Base-by-base conservation (phyloP, 2,329 filamentous ascomycete species). In the Coniochaeta sp. region DNA sequence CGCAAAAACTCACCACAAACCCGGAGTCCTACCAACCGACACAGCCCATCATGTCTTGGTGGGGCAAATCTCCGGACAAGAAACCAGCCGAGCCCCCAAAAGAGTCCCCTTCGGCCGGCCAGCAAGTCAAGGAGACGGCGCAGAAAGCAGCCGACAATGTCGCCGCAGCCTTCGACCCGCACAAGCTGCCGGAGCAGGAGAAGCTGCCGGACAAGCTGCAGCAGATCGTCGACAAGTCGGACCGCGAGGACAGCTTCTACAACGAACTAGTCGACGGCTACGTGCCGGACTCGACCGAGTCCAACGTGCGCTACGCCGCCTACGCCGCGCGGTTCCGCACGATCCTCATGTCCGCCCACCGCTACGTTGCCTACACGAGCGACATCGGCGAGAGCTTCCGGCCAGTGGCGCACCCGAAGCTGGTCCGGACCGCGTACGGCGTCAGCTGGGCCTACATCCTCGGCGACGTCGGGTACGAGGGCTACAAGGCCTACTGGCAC, bases 361-460 rank as follows among this genome's bases (percentile, higher is more conserved):
- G 95, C 69, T 99, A 99, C 70, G 92, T 99, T 56, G 95, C 95
- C 60, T 99, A 99, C 73, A 98, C 95, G 0, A 93, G 89, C 22
- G 93, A 98, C 69, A 93, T 99, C 64, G 95, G 95, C 72, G 95
- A 99, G 75, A 96, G 90, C 0, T 99, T 99, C 76, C 86, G 95
- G 1, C 95, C 95, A 0, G 83, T 99, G 42, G 93, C 93, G 4
- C 93, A 97, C 71, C 93, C 92, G 0, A 87, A 82, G 68, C 76
- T 96, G 3, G 89, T 99, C 12, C 85, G 88, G 61, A 80, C 85
- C 55, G 95, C 95, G 6, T 99, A 99, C 71, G 93, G 85, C 56
- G 79, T 99, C 47, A 96, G 91, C 1, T 98, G 95, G 95, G 80
- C 89, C 12, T 99, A 99, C 70, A 84, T 99, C 24, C 75, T 92